phyloP scores from a whole-genome alignment of 179 eudicot genomes.

The Nepenthes alata region DNA sequence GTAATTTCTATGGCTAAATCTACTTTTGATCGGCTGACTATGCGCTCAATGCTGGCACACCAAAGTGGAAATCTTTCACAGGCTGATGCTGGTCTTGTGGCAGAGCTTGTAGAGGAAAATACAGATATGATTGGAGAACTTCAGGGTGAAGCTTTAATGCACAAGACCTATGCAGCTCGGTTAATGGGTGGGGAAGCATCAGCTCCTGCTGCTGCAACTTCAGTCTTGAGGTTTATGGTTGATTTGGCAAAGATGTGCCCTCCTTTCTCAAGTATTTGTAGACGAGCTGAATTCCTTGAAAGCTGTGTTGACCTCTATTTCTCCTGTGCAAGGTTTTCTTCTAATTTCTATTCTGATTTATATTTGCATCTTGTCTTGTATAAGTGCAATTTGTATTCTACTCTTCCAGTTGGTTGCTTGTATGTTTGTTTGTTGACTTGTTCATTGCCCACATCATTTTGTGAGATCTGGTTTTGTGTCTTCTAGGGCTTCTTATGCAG shows the following conservation, averaged over 20 bases:
- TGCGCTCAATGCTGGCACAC: slow-evolving; percentile 71
- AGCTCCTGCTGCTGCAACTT: slow-evolving; percentile 97
- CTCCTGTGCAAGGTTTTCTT: slow-evolving; percentile 79
- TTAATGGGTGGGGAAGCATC: slow-evolving; percentile 99
- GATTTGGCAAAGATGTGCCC: slow-evolving; percentile 96
- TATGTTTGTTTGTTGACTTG: not conserved
- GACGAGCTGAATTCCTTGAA: slow-evolving; percentile 85
- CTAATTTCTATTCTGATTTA: slow-evolving; percentile 1
- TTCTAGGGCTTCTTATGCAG: slow-evolving; percentile 86
- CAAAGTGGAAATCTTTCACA: slow-evolving; percentile 82
- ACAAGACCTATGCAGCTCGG: slow-evolving; percentile 95
- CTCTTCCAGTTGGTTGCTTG: not conserved
- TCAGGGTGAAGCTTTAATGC: slow-evolving; percentile 99
- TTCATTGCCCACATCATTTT: not conserved
- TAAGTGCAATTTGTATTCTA: not conserved
- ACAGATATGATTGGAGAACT: slow-evolving; percentile 91
- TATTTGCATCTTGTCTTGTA: not conserved
- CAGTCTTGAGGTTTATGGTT: slow-evolving; percentile 95
- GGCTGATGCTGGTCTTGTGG: slow-evolving; percentile 71
- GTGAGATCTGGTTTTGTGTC: slow-evolving; percentile 8
- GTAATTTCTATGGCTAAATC: slow-evolving; percentile 88
- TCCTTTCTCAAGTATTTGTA: slow-evolving; percentile 74
- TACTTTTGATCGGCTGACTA: slow-evolving; percentile 78
- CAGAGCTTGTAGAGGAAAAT: slow-evolving; percentile 72
- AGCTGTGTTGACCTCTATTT: slow-evolving; percentile 92